These are phyloP conservation scores for Xylaria grammica DNA, from an alignment of 495 filamentous ascomycete genomes.

Conservation along the genomic window DNA sequence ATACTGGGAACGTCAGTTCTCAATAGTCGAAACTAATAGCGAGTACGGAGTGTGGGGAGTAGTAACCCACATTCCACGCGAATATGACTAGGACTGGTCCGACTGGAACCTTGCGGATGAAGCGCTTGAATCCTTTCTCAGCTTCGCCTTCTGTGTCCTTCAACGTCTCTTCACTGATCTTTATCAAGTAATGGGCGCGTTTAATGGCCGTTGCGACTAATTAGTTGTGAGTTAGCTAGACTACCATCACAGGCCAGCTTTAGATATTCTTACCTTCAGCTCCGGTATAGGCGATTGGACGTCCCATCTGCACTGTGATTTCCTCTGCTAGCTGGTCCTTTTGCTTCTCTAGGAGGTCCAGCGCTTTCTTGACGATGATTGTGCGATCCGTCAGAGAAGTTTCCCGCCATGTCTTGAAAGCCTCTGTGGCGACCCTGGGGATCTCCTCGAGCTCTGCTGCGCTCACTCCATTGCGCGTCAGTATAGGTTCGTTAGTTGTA, in stretches of 20 bases:
- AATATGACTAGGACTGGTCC: conserved; percentile 87
- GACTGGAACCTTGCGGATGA: conserved; percentile 83
- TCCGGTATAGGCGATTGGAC: conserved; percentile 82
- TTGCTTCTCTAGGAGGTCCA: conserved; percentile 67
- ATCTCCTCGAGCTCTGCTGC: conserved; percentile 68
- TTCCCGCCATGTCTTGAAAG: conserved; percentile 72
- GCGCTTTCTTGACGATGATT: conserved; percentile 74
- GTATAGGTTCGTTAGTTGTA: conserved; percentile 75
- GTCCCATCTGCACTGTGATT: conserved; percentile 91
- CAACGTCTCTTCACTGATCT: conserved; percentile 74
- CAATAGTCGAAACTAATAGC: background rate
- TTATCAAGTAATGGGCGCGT: conserved; percentile 79
- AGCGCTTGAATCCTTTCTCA: conserved; percentile 86
- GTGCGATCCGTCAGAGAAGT: conserved; percentile 71
- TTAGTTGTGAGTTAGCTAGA: background rate
- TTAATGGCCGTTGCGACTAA: conserved; percentile 77
- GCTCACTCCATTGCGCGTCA: conserved; percentile 74
- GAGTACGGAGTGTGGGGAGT: no score
- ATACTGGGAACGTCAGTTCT: conserved; percentile 61
- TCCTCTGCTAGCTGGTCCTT: conserved; percentile 83
- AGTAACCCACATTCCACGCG: conserved; percentile 83
- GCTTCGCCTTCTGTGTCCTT: conserved; percentile 76
- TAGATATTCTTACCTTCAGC: conserved; percentile 59
- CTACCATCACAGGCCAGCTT: background rate
- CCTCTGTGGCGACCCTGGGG: conserved; percentile 67